Conservation (phyloP, 163 green algal species). For the Chlamydomonas reinhardtii region DNA sequence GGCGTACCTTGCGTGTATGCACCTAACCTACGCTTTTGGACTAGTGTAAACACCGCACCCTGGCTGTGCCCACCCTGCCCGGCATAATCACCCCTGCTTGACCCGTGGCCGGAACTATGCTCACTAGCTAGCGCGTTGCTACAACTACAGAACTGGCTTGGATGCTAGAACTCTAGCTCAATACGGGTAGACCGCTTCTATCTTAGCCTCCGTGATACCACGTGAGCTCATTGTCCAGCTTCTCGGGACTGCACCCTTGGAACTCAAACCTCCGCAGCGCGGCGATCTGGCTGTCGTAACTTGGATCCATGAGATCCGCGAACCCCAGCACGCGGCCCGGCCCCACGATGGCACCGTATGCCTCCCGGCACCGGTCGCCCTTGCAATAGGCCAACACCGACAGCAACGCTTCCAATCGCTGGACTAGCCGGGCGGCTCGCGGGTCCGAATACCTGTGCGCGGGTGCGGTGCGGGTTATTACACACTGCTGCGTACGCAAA, state of each 20-base stretch:
- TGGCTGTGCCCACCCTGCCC: too few relatives aligned
- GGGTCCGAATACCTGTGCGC: background rate
- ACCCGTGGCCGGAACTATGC: too few relatives aligned
- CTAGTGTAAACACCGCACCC: too few relatives aligned
- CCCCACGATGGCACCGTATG: background rate
- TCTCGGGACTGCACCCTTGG: background rate
- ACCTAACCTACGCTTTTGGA: too few relatives aligned
- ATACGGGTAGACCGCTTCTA: too few relatives aligned
- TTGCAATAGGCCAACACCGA: conserved; percentile 26
- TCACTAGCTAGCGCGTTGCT: too few relatives aligned
- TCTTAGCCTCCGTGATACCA: background rate
- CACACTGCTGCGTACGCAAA: too few relatives aligned
- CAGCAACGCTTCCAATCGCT: conserved; percentile 27
- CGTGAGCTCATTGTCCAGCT: background rate
- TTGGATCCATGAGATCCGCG: background rate
- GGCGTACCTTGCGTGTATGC: too few relatives aligned
- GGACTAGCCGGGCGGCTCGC: conserved; percentile 1
- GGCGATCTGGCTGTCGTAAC: background rate
- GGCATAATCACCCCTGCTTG: too few relatives aligned
- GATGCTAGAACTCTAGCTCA: too few relatives aligned
- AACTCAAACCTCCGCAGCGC: background rate
- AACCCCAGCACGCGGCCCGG: background rate
- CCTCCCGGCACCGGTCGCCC: background rate
- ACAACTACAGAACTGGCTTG: too few relatives aligned
- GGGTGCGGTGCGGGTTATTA: background rate